These are phyloP conservation scores for Lipomyces anomalus DNA, from an alignment of 805 yeast genomes.

Conservation along the genomic window DNA sequence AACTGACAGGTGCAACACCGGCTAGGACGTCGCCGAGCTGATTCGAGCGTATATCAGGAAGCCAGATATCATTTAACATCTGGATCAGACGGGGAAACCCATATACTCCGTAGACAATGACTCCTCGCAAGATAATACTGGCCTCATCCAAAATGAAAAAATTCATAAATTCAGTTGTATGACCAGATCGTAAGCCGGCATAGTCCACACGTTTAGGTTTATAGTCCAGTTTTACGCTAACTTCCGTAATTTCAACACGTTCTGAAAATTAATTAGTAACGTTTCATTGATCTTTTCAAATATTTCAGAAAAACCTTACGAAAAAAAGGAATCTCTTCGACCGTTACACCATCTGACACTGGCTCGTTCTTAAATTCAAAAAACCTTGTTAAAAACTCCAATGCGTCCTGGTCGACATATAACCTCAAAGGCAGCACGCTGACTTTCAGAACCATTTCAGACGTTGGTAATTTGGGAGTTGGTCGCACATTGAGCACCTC, in stretches of 20 bases:
- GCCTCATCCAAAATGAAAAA: constrained; percentile 87
- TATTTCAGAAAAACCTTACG: constrained; percentile 14
- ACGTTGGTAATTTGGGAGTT: constrained; percentile 53
- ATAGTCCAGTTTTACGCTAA: constrained; percentile 73
- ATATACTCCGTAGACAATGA: constrained; percentile 64
- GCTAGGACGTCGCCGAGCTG: constrained; percentile 77
- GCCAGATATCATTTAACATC: constrained; percentile 66
- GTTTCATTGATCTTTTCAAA: no score
- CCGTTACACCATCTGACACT: no score
- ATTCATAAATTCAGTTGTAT: constrained; percentile 79
- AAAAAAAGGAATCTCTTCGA: constrained; percentile 23
- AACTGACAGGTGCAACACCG: constrained; percentile 76
- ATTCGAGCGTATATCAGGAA: constrained; percentile 76
- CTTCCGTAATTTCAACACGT: constrained; percentile 44
- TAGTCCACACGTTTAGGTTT: constrained; percentile 87
- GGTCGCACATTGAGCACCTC: constrained; percentile 60
- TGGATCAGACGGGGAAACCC: constrained; percentile 62
- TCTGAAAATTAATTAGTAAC: constrained; percentile 42
- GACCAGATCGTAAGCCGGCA: constrained; percentile 79
- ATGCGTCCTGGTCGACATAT: constrained; percentile 88
- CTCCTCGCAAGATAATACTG: constrained; percentile 54
- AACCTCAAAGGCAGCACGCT: constrained; percentile 66
- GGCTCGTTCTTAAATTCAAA: constrained; percentile 72
- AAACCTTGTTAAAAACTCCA: constrained; percentile 76
- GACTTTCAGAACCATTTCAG: constrained; percentile 52